Conservation (phyloP, 345 rosid species). For the Lepidium aucheri region DNA sequence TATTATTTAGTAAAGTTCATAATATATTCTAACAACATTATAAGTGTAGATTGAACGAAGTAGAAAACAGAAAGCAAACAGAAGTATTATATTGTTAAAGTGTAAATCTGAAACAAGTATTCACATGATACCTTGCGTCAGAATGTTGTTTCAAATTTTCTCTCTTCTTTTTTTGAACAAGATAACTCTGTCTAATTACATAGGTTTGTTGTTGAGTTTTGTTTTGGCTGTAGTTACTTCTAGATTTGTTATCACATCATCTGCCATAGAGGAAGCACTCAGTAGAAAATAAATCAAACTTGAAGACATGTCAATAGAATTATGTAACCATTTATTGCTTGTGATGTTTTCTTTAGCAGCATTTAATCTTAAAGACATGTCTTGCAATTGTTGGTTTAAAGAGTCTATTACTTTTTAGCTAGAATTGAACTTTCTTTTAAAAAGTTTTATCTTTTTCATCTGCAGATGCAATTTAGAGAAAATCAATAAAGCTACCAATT, state of each 20-base stretch:
- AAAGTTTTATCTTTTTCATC: slow-evolving; percentile 44
- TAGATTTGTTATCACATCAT: background rate
- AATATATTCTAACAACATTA: too few species aligned
- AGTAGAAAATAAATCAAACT: background rate
- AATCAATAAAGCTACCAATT: background rate
- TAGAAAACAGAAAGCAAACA: too few species aligned
- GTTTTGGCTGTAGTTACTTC: background rate
- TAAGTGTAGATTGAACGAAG: too few species aligned
- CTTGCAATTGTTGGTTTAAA: slow-evolving; percentile 16
- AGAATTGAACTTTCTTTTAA: slow-evolving; percentile 10
- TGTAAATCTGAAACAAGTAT: too few species aligned
- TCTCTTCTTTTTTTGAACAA: too few species aligned
- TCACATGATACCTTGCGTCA: too few species aligned
- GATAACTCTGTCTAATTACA: too few species aligned
- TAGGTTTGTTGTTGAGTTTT: slow-evolving; percentile 12
- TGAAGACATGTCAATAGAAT: background rate
- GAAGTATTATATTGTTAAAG: too few species aligned
- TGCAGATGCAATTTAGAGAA: slow-evolving; percentile 28
- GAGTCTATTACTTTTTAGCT: slow-evolving; percentile 18
- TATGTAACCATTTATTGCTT: slow-evolving; percentile 39
- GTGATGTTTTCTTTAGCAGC: slow-evolving; percentile 49
- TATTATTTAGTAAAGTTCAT: too few species aligned
- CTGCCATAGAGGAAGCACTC: background rate
- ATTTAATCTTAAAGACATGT: slow-evolving; percentile 6
- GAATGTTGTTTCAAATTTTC: too few species aligned